Evolutionary conservation across 441 rosid species (phyloP).

Genomic region (Euphorbia neoarborescens): DNA sequence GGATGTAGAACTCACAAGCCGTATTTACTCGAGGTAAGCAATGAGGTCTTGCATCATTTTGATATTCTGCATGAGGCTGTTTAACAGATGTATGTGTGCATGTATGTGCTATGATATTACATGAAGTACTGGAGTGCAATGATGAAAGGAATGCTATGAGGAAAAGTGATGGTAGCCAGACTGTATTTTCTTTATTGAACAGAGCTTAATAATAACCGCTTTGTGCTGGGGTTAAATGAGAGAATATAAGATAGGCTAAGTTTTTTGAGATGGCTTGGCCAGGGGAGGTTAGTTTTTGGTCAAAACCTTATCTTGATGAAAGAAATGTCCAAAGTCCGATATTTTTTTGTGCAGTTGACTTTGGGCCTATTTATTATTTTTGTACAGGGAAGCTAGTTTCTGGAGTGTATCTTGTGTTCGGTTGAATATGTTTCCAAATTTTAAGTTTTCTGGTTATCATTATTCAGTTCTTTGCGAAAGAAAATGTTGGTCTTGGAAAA

Average conservation of each 20-base stretch:
- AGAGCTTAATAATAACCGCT: neutral
- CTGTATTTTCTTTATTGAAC: neutral
- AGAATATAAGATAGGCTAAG: neutral
- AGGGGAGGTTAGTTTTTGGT: neutral
- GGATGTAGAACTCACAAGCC: slow-evolving; percentile 67
- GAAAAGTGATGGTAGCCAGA: neutral
- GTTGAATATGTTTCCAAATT: neutral
- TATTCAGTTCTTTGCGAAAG: neutral
- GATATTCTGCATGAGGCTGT: neutral
- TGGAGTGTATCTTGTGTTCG: neutral
- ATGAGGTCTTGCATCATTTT: slow-evolving; percentile 7
- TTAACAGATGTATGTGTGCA: neutral
- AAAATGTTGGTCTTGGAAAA: neutral
- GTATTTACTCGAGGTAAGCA: slow-evolving; percentile 59
- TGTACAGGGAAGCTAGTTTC: neutral
- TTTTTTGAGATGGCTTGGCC: neutral
- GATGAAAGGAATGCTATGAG: neutral
- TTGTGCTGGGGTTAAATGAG: neutral
- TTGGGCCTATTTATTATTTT: neutral
- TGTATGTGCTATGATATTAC: neutral
- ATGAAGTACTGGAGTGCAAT: neutral
- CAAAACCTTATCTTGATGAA: neutral
- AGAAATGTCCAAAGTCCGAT: neutral
- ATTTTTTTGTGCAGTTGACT: neutral
- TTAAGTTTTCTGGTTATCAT: neutral